Conservation (phyloP, 345 rosid species). For the Lepidium aucheri region DNA sequence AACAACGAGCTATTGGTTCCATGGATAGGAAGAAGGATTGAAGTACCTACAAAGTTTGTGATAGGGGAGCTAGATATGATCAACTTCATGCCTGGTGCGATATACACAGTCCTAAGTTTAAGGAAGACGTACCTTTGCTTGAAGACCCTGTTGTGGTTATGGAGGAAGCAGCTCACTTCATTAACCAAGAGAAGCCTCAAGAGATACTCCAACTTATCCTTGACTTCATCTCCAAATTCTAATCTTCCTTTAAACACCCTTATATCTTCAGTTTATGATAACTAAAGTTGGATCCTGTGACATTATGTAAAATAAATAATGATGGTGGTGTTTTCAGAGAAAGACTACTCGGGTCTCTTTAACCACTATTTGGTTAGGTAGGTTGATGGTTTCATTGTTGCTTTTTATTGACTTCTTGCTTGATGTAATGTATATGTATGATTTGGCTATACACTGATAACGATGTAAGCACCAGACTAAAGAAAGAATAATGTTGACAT, state of each 20-base stretch:
- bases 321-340: too few species aligned
- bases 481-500: too few species aligned
- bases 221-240: constrained; percentile 24
- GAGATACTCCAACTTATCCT: constrained; percentile 13
- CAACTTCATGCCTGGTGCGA: constrained; percentile 10
- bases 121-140: constrained; percentile 22
- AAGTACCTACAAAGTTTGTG: constrained; percentile 21
- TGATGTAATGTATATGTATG: too few species aligned
- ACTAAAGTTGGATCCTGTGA: too few species aligned
- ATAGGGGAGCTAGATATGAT: constrained; percentile 12
- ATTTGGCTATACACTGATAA: too few species aligned
- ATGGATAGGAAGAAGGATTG: constrained; percentile 17
- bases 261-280: too few species aligned
- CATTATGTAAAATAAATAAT: too few species aligned
- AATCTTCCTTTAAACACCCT: neutral
- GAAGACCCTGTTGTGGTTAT: constrained; percentile 24
- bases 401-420: too few species aligned
- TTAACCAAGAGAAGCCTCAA: constrained; percentile 25
- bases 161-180: constrained; percentile 23
- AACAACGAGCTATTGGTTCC: constrained; percentile 24
- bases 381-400: too few species aligned
- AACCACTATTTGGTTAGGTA: too few species aligned
- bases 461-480: too few species aligned
- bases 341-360: too few species aligned
- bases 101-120: constrained; percentile 20